Conservation (phyloP, 345 rosid genomes). For the Arabidopsis thaliana region TAIR10.1 NC_003070.9:12110501-12111000, state of each 20-base stretch:
- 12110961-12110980: conserved; percentile 18
- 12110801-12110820: background rate
- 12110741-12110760: conserved; percentile 5
- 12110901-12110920: conserved; percentile 9
- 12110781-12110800: conserved; percentile 12
- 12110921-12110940: background rate
- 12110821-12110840: conserved; percentile 3
- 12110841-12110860: conserved; percentile 3
- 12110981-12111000: conserved; percentile 66
- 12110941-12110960: background rate
- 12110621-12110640: conserved; percentile 10
- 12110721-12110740: conserved; percentile 7
- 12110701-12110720: conserved; percentile 11
- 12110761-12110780: background rate
- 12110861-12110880: background rate
- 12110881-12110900: conserved; percentile 12
- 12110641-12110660: background rate
- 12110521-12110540: conserved; percentile 75
- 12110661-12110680: background rate
- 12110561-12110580: conserved; percentile 24
- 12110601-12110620: conserved; percentile 22
- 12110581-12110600: conserved; percentile 19
- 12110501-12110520: conserved; percentile 81
- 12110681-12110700: conserved; percentile 8
- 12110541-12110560: conserved; percentile 66